Evolutionary conservation across 345 rosid genomes (phyloP).

Genomic region (Citrus inodora): DNA sequence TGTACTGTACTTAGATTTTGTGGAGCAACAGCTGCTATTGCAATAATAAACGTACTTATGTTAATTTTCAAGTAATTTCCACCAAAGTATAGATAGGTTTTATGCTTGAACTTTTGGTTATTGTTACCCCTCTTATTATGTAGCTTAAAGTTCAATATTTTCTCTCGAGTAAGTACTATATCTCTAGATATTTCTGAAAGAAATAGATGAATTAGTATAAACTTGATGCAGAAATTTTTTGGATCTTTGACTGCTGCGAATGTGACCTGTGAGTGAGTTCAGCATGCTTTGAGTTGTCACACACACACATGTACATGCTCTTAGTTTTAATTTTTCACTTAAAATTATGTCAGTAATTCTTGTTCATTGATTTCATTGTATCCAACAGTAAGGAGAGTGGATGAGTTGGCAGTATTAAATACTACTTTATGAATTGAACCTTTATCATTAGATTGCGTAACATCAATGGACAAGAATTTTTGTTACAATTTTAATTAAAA

Average conservation of each 20-base stretch:
- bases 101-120: not conserved
- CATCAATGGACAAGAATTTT: too few species aligned
- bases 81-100: not conserved
- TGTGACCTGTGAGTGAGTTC: not conserved
- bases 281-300: not conserved
- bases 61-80: not conserved
- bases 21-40: not conserved
- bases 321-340: not conserved
- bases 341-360: not conserved
- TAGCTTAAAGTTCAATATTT: not conserved
- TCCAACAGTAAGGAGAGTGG: not conserved
- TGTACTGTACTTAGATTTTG: not conserved
- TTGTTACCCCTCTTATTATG: not conserved
- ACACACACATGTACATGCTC: not conserved
- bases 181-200: not conserved
- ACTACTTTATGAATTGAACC: not conserved
- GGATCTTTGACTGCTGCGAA: not conserved
- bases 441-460: not conserved
- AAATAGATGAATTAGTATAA: not conserved
- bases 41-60: not conserved
- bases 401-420: not conserved
- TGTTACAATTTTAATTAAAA: not conserved
- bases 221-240: not conserved
- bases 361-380: not conserved
- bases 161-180: not conserved